Evolutionary conservation across 768 basidiomycete species (phyloP), one percentile per base, ranked within the genome.

Genomic region (Tulasnella sp.): DNA sequence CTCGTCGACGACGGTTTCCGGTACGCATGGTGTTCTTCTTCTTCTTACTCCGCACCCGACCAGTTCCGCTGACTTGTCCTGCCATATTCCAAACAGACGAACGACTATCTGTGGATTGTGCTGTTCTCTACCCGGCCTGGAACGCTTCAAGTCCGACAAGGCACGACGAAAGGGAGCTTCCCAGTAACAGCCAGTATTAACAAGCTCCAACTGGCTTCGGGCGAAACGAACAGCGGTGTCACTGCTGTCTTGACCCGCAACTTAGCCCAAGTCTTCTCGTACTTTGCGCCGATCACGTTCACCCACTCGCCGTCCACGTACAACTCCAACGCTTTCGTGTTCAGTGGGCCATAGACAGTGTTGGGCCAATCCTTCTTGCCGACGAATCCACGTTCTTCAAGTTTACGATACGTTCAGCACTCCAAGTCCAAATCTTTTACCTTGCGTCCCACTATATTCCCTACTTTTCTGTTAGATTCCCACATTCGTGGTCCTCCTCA

Each of bases 261-360:
- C 72, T 87, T 87, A 22, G 75, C 82, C 73, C 84, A 82, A 14
- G 68, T 69, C 34, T 69, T 5, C 78, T 89, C 25, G 83, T 90
- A 49, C 81, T 86, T 72, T 83, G 91, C 77, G 81, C 83, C 17
- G 29, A 52, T 74, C 73, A 34, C 73, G 34, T 92, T 91, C 82
- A 83, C 86, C 70, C 84, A 85, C 12, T 83, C 81, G 19, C 91
- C 92, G 5, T 19, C 83, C 54, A 83, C 81, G 31, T 93, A 92
- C 81, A 93, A 93, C 81, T 93, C 87, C 82, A 93, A 93, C 78
- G 90, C 86, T 14, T 89, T 89, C 74, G 91, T 91, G 17, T 67
- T 70, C 49, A 19, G 2, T 40, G 75, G 75, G 29, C 75, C 75
- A 36, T 76, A 73, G 72, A n/a, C 1, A 25, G 14, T 25, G 45